Evolutionary conservation across 179 eudicot species (phyloP).

Genomic region (Vitellaria paradoxa): DNA sequence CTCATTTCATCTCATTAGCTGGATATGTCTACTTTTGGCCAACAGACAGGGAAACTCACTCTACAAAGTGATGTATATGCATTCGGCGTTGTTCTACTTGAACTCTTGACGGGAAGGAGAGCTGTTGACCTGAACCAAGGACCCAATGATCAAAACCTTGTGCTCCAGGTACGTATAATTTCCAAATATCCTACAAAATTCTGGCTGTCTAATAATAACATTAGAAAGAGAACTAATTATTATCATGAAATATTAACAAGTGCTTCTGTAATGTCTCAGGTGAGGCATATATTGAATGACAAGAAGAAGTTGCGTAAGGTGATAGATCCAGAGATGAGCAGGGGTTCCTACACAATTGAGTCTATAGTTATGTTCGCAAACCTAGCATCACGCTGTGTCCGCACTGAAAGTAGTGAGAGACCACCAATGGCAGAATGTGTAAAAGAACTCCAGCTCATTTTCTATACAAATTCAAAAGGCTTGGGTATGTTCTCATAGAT

Average conservation of each 20-base stretch:
- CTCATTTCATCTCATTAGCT: not conserved
- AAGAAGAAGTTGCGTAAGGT: conserved; percentile 75
- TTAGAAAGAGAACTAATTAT: not conserved
- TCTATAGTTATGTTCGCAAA: conserved; percentile 79
- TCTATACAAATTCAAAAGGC: conserved; percentile 76
- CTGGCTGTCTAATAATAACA: not conserved
- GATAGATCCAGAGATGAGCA: conserved; percentile 76
- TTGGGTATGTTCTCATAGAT: conserved; percentile 52
- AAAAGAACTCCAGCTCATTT: conserved; percentile 75
- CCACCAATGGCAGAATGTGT: conserved; percentile 87
- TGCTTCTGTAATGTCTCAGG: conserved; percentile 40
- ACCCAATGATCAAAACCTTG: conserved; percentile 87
- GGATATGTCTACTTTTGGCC: conserved; percentile 14
- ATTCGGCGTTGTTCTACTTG: conserved; percentile 94
- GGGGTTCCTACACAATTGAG: conserved; percentile 83
- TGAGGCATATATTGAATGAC: conserved; percentile 68
- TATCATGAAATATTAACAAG: not conserved
- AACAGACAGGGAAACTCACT: conserved; percentile 96
- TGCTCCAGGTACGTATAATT: conserved; percentile 60
- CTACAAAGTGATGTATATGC: conserved; percentile 97
- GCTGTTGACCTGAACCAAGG: conserved; percentile 93
- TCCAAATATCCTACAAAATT: not conserved
- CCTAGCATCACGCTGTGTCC: conserved; percentile 88
- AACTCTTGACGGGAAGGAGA: conserved; percentile 86
- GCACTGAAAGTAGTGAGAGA: conserved; percentile 75